phyloP scores from a whole-genome alignment of 306 rosid species.

The Acacia acuminata region DNA sequence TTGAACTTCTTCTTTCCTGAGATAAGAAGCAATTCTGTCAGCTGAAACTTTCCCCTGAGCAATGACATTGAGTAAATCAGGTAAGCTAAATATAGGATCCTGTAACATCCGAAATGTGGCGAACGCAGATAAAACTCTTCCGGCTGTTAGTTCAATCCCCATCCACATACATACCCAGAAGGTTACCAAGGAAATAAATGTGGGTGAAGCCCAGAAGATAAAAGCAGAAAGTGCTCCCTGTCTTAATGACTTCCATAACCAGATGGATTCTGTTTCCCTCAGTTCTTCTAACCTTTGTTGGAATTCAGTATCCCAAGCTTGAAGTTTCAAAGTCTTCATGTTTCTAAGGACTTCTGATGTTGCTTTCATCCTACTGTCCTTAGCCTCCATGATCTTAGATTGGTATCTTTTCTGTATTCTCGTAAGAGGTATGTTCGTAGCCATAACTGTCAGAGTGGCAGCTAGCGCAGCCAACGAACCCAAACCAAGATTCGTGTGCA shows the following conservation, averaged over 20 bases:
- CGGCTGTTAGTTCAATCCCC: constrained; percentile 92
- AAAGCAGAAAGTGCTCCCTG: constrained; percentile 57
- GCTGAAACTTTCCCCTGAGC: constrained; percentile 96
- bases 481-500: constrained; percentile 75
- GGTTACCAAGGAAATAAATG: constrained; percentile 80
- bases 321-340: constrained; percentile 89
- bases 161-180: constrained; percentile 71
- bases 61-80: constrained; percentile 76
- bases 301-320: constrained; percentile 89
- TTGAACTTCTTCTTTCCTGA: constrained; percentile 80
- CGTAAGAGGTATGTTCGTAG: constrained; percentile 80
- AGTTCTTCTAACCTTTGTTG: constrained; percentile 57
- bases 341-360: constrained; percentile 81
- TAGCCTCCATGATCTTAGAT: constrained; percentile 84
- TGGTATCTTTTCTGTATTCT: constrained; percentile 79
- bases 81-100: constrained; percentile 84
- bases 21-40: constrained; percentile 75
- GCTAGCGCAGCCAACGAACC: constrained; percentile 76
- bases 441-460: constrained; percentile 75
- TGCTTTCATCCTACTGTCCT: constrained; percentile 87
- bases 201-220: constrained; percentile 90
- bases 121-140: constrained; percentile 81
- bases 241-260: constrained; percentile 74
- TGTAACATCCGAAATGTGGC: constrained; percentile 94
- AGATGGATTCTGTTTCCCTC: constrained; percentile 61